Evolutionary conservation across 2,329 filamentous ascomycete species (phyloP), one percentile per base, ranked within the genome.

Genomic region (Pseudogymnoascus sp.): DNA sequence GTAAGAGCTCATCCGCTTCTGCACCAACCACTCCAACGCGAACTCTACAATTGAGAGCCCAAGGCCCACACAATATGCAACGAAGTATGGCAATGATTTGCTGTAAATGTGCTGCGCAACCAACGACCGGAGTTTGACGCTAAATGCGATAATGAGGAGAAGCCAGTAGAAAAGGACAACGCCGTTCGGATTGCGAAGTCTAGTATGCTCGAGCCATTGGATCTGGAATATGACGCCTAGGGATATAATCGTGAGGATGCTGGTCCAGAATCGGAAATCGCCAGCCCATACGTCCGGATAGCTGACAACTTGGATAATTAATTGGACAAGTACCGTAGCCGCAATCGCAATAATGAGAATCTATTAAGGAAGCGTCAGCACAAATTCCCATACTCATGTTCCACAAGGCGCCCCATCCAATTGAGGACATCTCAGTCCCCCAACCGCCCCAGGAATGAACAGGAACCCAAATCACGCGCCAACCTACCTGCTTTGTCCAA

Each of bases 401-500:
- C 60, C 66, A 60, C 36, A 5, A 35, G 60, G 66, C 50, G n/a
- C 17, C 54, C 13, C 29, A 29, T 11, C 47, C 9, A 60, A 35
- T 60, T 60, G 59, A n/a, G 10, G 57, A 57, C 36, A 33, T 26
- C 29, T 15, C 26, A 54, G 47, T 21, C 39, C 35, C 26, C 36
- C 54, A 50, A 62, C 31, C n/a, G 39, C 15, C 37, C 8, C 37
- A 24, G 10, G 10, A 60, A 26, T 17, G 10, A 10, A 15, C 26
- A 5, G 5, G 2, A 24, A 15, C 26, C 11, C 26, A 54, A 11
- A 17, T 33, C 44, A 13, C 7, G 31, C 11, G 11, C n/a, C 11
- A 26, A 71, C 82, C 68, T 79, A 94, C 91, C 83, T 97, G 81
- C 76, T 99, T 99, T 9, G 86, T 78, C 80, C 90, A 97, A 74